These are phyloP conservation scores for Colletotrichum graminicola DNA, from an alignment of 2,329 filamentous ascomycete species.

Conservation along the genomic window DNA sequence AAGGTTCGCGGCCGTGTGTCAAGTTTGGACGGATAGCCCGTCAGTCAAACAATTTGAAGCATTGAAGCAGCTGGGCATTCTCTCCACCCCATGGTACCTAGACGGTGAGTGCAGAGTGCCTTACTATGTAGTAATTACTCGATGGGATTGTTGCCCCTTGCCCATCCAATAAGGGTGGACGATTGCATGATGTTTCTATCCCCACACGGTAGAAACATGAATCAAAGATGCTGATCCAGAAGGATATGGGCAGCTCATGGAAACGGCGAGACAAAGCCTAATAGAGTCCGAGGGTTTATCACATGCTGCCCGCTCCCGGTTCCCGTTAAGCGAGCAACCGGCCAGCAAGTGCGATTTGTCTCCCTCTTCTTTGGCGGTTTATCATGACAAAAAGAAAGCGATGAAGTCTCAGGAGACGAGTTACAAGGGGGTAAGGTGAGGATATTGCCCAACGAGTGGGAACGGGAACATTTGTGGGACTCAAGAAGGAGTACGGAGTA, in stretches of 20 bases:
- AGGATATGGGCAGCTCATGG: constrained; percentile 13
- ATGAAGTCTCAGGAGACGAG: constrained; percentile 37
- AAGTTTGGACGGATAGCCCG: constrained; percentile 40
- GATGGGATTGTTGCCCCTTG: background rate
- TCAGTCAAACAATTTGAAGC: constrained; percentile 37
- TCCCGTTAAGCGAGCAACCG: constrained; percentile 23
- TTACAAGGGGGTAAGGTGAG: constrained; percentile 10
- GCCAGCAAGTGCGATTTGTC: constrained; percentile 3
- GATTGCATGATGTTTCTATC: constrained; percentile 29
- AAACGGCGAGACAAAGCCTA: constrained; percentile 39
- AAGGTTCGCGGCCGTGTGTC: constrained; percentile 41
- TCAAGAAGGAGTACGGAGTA: constrained; percentile 2
- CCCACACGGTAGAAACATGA: constrained; percentile 25
- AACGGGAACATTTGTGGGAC: constrained; percentile 12
- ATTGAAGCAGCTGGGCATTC: constrained; percentile 21
- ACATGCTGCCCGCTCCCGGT: constrained; percentile 27
- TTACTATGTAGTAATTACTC: background rate
- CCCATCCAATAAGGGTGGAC: background rate
- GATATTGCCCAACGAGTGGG: constrained; percentile 14
- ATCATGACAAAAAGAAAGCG: constrained; percentile 16
- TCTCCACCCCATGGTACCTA: background rate
- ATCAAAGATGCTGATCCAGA: constrained; percentile 21
- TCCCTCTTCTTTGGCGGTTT: constrained; percentile 15
- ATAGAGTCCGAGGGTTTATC: constrained; percentile 27
- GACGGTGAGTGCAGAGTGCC: background rate